These are phyloP conservation scores for Colletotrichum filicis DNA, from an alignment of 2,329 filamentous ascomycete species.

Conservation along the genomic window DNA sequence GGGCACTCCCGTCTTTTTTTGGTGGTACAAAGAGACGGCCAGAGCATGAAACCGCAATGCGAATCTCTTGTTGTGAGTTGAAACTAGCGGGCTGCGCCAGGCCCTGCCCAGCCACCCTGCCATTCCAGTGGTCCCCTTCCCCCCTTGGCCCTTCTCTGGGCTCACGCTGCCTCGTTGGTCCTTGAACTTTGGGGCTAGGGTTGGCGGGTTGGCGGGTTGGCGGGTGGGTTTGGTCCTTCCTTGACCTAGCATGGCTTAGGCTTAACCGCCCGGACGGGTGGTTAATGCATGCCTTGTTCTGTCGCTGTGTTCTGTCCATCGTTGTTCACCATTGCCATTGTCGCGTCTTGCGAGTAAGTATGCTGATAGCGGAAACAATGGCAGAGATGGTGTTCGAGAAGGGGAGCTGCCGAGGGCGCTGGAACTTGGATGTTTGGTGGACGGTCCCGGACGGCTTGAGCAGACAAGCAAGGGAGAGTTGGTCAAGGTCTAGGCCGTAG, in stretches of 20 bases:
- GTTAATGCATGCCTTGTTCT: constrained; percentile 13
- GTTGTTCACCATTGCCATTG: background rate
- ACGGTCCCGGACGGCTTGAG: background rate
- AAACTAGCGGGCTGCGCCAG: constrained; percentile 31
- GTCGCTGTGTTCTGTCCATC: background rate
- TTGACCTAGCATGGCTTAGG: constrained; percentile 20
- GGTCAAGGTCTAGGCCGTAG: no score
- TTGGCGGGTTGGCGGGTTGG: background rate
- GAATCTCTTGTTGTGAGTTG: constrained; percentile 7
- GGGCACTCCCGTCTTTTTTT: background rate
- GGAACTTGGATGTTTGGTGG: background rate
- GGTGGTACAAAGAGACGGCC: constrained; percentile 11
- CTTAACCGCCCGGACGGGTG: constrained; percentile 24
- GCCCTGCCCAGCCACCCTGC: constrained; percentile 9
- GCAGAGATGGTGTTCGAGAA: background rate
- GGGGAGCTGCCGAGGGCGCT: background rate
- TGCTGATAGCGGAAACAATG: background rate
- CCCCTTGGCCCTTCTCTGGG: no score
- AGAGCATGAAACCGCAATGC: constrained; percentile 32
- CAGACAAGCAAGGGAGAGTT: background rate
- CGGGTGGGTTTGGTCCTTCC: background rate
- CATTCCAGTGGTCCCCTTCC: constrained; percentile 9
- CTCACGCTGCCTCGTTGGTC: background rate
- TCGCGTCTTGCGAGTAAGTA: background rate
- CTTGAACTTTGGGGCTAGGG: background rate